Percentiles rank a stretch among this genome's conserved stretches.
Conservation (phyloP, 306 rosid species). For the Vicia villosa region DNA sequence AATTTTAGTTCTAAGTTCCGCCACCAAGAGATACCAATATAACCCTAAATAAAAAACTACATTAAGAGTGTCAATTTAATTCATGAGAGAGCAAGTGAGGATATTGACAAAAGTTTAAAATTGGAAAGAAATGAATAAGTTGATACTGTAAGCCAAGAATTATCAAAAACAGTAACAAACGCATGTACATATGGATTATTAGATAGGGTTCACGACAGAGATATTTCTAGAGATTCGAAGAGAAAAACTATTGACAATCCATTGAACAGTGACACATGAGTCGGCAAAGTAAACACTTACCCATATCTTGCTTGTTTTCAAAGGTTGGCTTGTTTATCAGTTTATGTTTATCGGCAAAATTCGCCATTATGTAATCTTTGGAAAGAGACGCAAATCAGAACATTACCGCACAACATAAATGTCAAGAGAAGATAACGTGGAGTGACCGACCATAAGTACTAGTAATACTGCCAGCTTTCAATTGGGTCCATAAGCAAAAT, state of each 20-base stretch:
- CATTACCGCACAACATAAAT: too few relatives aligned
- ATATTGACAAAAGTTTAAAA: background rate
- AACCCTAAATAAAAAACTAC: background rate
- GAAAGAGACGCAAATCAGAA: too few relatives aligned
- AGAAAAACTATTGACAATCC: background rate
- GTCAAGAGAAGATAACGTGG: too few relatives aligned
- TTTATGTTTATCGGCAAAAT: conserved; percentile 30
- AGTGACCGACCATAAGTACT: too few relatives aligned
- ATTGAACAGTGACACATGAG: conserved; percentile 42
- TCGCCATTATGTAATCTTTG: background rate
- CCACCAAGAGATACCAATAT: too few relatives aligned
- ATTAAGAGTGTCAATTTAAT: background rate
- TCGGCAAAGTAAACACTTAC: conserved; percentile 9
- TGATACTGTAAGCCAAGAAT: background rate
- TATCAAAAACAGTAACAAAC: background rate
- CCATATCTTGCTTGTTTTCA: conserved; percentile 29
- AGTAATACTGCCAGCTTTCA: too few relatives aligned
- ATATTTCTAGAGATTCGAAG: conserved; percentile 18
- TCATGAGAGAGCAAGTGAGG: background rate
- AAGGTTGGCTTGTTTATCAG: conserved; percentile 29
- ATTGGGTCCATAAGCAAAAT: too few relatives aligned
- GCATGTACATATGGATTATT: background rate
- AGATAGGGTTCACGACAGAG: conserved; percentile 2
- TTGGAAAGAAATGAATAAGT: background rate
- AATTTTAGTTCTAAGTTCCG: too few relatives aligned